Evolutionary conservation across 257 asterid species (phyloP), one percentile per base, ranked within the genome.

Genomic region (Scutellaria minor): DNA sequence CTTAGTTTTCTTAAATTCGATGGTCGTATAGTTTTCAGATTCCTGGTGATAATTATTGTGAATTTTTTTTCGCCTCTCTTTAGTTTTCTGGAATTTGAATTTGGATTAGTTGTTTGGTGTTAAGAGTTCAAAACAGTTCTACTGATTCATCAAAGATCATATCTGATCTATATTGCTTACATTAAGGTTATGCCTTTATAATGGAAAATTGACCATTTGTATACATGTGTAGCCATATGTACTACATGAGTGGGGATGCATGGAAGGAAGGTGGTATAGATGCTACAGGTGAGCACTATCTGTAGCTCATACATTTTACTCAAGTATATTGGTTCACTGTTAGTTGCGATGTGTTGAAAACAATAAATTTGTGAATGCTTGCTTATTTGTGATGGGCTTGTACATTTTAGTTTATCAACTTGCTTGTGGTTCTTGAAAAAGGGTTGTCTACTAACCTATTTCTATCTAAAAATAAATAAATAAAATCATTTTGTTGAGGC

Each of bases 261-360:
- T 95, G 99, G 99, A 95, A 95, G 85, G 98, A 92, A 83, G 99
- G 99, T 79, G 99, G 99, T 45, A 95, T 95, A 68, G 99, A 95
- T 86, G 98, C 97, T 66, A 95, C 99, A 57, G 99, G 99, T 92
- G 55, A 83, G 90, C 79, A 69, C 77, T 70, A 40, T 77, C 80
- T 31, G 37, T 31, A 31, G 37, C 37, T 31, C 37, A 7, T 6
- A 44, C 11, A 44, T 7, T 44, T 47, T 47, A 47, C 53, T 22
- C 0, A 20, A 18, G 14, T 22, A 18, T 22, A 55, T 22, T 20
- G 61, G 40, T 55, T 50, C 14, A 11, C 52, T 46, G 11, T 6
- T 6, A 44, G 47, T 44, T 6, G 10, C 10, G 11, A 44, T 44
- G 11, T 44, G 47, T 9, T 44, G 47, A 44, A 6, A 6, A 6